Evolutionary conservation across 495 filamentous ascomycete species (phyloP).

Genomic region (Ascobolus immersus): DNA sequence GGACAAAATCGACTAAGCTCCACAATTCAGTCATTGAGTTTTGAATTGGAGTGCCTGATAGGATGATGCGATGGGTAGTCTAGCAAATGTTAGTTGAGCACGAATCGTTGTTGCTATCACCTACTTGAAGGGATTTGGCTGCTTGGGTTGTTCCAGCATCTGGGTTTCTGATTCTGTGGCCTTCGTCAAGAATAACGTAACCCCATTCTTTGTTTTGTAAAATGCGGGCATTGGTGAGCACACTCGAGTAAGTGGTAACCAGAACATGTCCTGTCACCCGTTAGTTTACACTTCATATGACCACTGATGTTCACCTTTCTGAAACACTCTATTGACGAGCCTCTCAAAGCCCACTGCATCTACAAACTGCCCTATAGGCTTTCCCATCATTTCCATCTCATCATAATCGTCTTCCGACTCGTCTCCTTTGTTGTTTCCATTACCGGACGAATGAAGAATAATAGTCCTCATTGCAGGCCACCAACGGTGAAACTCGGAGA

Average conservation of each 20-base stretch:
- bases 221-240: slow-evolving; percentile 60
- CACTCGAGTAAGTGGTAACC: slow-evolving; percentile 78
- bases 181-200: slow-evolving; percentile 85
- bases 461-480: slow-evolving; percentile 89
- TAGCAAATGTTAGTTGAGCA: slow-evolving; percentile 12
- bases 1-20: slow-evolving; percentile 92
- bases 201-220: slow-evolving; percentile 67
- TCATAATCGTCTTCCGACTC: slow-evolving; percentile 24
- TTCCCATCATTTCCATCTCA: slow-evolving; percentile 16
- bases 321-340: slow-evolving; percentile 59
- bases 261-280: slow-evolving; percentile 42
- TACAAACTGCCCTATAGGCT: slow-evolving; percentile 23
- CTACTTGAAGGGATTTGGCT: slow-evolving; percentile 49
- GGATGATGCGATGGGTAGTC: slow-evolving; percentile 68
- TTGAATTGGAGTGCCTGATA: slow-evolving; percentile 92
- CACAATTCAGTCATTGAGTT: slow-evolving; percentile 92
- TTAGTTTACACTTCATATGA: background rate
- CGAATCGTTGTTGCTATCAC: background rate
- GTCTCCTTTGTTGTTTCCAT: slow-evolving; percentile 63
- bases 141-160: slow-evolving; percentile 76
- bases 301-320: slow-evolving; percentile 26
- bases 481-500: slow-evolving; percentile 93
- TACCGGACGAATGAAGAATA: slow-evolving; percentile 81
- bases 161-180: slow-evolving; percentile 91
- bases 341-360: slow-evolving; percentile 38